Evolutionary conservation across 2,329 filamentous ascomycete genomes (phyloP), one percentile per base, ranked within the genome.

Genomic region (Gnomoniopsis smithogilvyi): DNA sequence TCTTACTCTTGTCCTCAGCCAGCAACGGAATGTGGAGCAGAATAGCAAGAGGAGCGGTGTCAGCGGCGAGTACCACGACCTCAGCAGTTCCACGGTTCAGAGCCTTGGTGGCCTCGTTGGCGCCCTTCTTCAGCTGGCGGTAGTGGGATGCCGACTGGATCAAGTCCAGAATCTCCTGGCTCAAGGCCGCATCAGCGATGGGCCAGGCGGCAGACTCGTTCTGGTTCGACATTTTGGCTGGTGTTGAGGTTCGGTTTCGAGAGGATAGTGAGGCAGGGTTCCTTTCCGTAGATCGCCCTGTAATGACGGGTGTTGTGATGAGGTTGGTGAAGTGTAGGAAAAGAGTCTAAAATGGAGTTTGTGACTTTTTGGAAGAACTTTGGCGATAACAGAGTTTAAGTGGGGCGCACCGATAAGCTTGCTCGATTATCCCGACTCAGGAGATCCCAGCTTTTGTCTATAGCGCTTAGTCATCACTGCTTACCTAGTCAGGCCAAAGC

Each of bases 71-170:
- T 67, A 98, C 84, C 70, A 96, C 88, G 64, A 98, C 80, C 78
- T 98, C 94, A 67, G 87, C 87, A 63, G 94, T 92, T 78, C 94
- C 93, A 67, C 94, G 89, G 80, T 95, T 96, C 53, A 96, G 83
- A 1, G 91, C 90, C 82, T 96, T 96, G 72, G 91, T 96, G 41
- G 77, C 80, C 74, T 91, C 89, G 82, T 93, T 94, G 72, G 90
- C 91, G 63, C 91, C 91, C 82, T 95, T 96, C 83, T 95, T 95
- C 66, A 93, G 77, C 81, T 95, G 91, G 54, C 87, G 83, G 70
- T 84, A 81, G 77, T 89, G 70, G 79, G 77, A 79, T 57, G 79
- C 86, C 70, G 90, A 87, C 78, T 94, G 90, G 63, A 93, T 82
- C 58, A 92, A 82, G 67, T 96, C 90, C 64, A 96, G 85, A 64